Base-by-base conservation (phyloP, 306 rosid genomes). In the Adenanthera pavonina region DNA sequence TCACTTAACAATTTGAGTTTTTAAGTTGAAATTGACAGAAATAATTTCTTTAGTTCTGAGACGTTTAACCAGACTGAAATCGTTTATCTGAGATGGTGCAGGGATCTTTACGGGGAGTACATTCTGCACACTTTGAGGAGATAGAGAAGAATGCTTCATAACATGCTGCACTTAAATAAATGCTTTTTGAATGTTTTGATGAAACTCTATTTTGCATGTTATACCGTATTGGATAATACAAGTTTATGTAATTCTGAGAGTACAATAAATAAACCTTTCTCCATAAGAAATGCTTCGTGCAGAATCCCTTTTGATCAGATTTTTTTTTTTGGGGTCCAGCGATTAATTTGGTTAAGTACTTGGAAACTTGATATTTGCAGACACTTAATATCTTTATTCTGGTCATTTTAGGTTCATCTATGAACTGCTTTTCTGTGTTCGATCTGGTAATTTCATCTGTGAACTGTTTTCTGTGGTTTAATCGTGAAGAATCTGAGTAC, bases 31-130 rank as follows among this genome's bases (percentile, higher is more conserved):
- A 20, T 60, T 1, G 7, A 3, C 15, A 25, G 52, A 59, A 19
- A 59, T 59, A 59, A 59, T 56, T 19, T 52, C 5, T 17, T 13
- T 51, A 52, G 35, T 61, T 8, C 40, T 48, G n/a, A 60, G 67
- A 17, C 59, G 35, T 56, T 61, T 73, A 64, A 75, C 68, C 65
- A 53, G 57, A 14, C 86, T 88, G 69, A 78, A 72, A 66, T 76
- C 72, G 66, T 64, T 30, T 57, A 12, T 72, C 51, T 68, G 77
- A 75, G 40, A 84, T 81, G 85, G 75, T 86, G 92, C 96, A 95
- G 99, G 98, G 97, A 95, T 85, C 98, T 95, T 33, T 95, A 93
- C 44, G 97, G 90, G 2, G 98, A 96, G 88, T 96, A 96, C 90
- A 87, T 93, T 81, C 77, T 96, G 80, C 98, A 91, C 72, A 91